phyloP scores from a whole-genome alignment of 306 rosid species.

The Cyamopsis tetragonoloba region DNA sequence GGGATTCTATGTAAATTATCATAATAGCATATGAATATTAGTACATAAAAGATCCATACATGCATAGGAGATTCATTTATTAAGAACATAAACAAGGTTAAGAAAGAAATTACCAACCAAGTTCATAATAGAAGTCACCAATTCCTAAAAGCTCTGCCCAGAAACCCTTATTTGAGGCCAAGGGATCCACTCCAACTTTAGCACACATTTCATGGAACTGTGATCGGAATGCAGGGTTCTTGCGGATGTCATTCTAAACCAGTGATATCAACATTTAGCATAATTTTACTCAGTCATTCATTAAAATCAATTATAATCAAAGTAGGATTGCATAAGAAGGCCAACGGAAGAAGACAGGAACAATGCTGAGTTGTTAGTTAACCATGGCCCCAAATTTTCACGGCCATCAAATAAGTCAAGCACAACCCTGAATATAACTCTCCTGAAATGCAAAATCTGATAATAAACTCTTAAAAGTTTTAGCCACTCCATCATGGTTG shows the following conservation, averaged over 20 bases:
- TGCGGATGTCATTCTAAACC: slow-evolving; percentile 83
- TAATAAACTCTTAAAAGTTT: neutral
- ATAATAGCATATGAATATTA: neutral
- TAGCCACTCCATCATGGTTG: neutral
- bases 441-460: neutral
- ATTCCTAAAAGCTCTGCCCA: slow-evolving; percentile 98
- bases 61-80: neutral
- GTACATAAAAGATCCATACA: neutral
- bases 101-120: slow-evolving; percentile 62
- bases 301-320: neutral
- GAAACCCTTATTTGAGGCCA: slow-evolving; percentile 94
- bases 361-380: neutral
- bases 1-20: neutral
- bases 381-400: neutral
- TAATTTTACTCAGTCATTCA: slow-evolving; percentile 1
- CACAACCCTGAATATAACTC: neutral
- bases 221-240: slow-evolving; percentile 96
- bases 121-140: slow-evolving; percentile 95
- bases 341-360: neutral
- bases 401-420: neutral
- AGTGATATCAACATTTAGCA: slow-evolving; percentile 8
- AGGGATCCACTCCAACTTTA: slow-evolving; percentile 96
- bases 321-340: neutral
- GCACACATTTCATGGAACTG: slow-evolving; percentile 98
- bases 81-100: slow-evolving; percentile 10